Evolutionary conservation across 805 yeast species (phyloP).

Genomic region (Kazachstania africana): DNA sequence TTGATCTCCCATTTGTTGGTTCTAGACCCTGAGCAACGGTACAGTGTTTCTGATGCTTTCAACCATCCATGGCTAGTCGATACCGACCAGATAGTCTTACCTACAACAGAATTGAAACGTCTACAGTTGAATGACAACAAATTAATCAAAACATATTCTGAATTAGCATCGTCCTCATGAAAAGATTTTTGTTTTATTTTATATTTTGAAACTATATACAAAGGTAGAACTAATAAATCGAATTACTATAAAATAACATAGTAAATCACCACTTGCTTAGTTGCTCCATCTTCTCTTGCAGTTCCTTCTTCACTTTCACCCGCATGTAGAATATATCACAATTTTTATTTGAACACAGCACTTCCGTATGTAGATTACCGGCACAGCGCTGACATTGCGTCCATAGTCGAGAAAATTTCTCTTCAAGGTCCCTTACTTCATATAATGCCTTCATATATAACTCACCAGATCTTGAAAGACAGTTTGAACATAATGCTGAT

Average conservation of each 20-base stretch:
- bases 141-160: slow-evolving; percentile 29
- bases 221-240: not conserved
- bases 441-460: slow-evolving; percentile 73
- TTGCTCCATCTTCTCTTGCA: slow-evolving; percentile 29
- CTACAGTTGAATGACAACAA: slow-evolving; percentile 21
- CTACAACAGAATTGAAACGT: slow-evolving; percentile 6
- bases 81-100: too few species aligned
- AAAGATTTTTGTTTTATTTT: too few species aligned
- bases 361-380: slow-evolving; percentile 92
- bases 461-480: slow-evolving; percentile 61
- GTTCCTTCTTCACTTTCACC: slow-evolving; percentile 36
- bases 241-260: too few species aligned
- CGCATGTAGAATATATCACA: slow-evolving; percentile 98
- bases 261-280: slow-evolving; percentile 29
- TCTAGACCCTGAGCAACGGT: slow-evolving; percentile 57
- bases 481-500: slow-evolving; percentile 73
- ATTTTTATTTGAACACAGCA: slow-evolving; percentile 86
- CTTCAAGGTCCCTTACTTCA: slow-evolving; percentile 68
- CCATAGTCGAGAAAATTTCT: slow-evolving; percentile 82
- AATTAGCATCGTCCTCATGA: slow-evolving; percentile 17
- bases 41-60: slow-evolving; percentile 74
- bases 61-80: slow-evolving; percentile 73
- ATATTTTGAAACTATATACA: not conserved
- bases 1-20: slow-evolving; percentile 50
- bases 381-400: slow-evolving; percentile 97